Evolutionary conservation across 495 filamentous ascomycete species (phyloP), one percentile per base, ranked within the genome.

Genomic region (Aspergillus funiculosus): DNA sequence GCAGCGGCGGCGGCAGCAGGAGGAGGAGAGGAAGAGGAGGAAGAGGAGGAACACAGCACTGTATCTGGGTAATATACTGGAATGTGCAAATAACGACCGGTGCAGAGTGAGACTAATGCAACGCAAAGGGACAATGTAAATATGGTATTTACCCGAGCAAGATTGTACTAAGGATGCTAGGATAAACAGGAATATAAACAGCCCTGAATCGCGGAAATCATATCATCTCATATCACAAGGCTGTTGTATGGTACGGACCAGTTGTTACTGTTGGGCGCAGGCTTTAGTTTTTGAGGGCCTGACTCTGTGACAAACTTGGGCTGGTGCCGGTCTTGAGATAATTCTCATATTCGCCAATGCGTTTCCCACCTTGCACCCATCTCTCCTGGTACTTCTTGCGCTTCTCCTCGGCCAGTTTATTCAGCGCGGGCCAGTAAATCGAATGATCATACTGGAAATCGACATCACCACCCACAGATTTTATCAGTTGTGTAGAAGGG

Each of bases 381-480:
- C 87, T 73, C 58, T 81, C 74, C 31, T 58, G 64, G 46, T 78
- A 75, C 31, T 74, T 75, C 15, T 71, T 71, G 19, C 77, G 73
- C 48, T 77, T 77, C 60, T 82, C 67, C 17, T 73, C 68, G 49
- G 81, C 81, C 43, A 95, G 61, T 52, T 77, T 72, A 43, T 77
- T 74, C 39, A 98, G 69, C 6, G 87, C 83, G 3, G 89, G 87
- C 92, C 92, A 98, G 72, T 96, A 98, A 15, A 69, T 64, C 1
- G 73, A 58, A 64, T 98, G 94, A 48, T 94, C 81, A 60, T 98
- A 98, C 57, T 83, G 79, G 56, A 97, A 98, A 26, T 89, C 66
- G 42, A 72, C 75, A 39, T 71, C 72, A 41, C 70, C 76, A 17
- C 75, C 77, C 52, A 67, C 67, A 8, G 57, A 51, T 48, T 76